Conservation (phyloP, 2,329 filamentous ascomycete species). For the Curvularia sp. region DNA sequence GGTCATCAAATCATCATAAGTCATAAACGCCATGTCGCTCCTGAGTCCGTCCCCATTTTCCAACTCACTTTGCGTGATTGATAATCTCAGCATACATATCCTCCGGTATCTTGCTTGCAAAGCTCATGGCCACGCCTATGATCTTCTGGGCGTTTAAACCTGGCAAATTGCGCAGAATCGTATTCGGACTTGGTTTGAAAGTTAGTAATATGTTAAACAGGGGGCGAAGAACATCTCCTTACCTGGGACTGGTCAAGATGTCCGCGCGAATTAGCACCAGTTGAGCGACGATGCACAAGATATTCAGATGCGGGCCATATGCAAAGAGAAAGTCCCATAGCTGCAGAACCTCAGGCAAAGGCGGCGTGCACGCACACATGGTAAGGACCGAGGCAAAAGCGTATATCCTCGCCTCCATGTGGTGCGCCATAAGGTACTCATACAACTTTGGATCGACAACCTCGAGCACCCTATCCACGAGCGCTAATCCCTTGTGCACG, state of each 20-base stretch:
- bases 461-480: constrained; percentile 90
- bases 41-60: background rate
- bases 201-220: constrained; percentile 17
- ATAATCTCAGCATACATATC: constrained; percentile 92
- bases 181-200: constrained; percentile 75
- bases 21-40: constrained; percentile 10
- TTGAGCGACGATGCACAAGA: constrained; percentile 95
- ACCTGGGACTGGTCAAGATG: constrained; percentile 85
- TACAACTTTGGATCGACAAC: constrained; percentile 91
- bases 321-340: constrained; percentile 98
- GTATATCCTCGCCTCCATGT: constrained; percentile 91
- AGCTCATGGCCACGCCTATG: constrained; percentile 82
- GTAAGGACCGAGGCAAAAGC: constrained; percentile 95
- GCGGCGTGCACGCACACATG: constrained; percentile 93
- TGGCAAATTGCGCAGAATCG: constrained; percentile 86
- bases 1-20: constrained; percentile 16
- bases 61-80: constrained; percentile 74
- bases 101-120: constrained; percentile 88
- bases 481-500: constrained; percentile 86
- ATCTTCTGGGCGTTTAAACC: constrained; percentile 82
- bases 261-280: constrained; percentile 85
- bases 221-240: constrained; percentile 31
- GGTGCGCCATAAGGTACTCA: constrained; percentile 81
- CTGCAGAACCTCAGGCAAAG: constrained; percentile 87
- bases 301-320: constrained; percentile 92